These are phyloP conservation scores for Ceratocystis albifundus DNA, from an alignment of 2,329 filamentous ascomycete species.

Conservation along the genomic window DNA sequence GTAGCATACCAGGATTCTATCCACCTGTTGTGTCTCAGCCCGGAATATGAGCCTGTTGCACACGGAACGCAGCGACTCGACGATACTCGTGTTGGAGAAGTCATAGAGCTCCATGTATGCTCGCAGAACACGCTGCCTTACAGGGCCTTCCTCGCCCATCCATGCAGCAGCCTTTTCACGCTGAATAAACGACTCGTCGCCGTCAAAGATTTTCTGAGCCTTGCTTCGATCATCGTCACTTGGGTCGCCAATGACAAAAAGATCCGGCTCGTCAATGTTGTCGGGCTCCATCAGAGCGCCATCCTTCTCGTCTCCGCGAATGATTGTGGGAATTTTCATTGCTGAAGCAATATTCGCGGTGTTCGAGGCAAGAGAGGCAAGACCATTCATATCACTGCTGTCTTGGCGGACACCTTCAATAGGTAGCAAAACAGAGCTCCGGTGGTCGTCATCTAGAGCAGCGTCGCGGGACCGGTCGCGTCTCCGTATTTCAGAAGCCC, in stretches of 20 bases:
- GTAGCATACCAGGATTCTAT: slow-evolving; percentile 83
- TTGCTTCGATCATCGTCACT: slow-evolving; percentile 62
- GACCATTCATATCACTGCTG: slow-evolving; percentile 31
- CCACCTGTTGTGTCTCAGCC: slow-evolving; percentile 92
- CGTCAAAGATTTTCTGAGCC: slow-evolving; percentile 73
- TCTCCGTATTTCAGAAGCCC: slow-evolving; percentile 6
- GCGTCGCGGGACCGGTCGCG: not conserved
- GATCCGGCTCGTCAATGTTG: slow-evolving; percentile 45
- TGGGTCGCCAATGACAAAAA: slow-evolving; percentile 45
- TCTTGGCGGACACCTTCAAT: slow-evolving; percentile 33
- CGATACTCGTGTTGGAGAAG: slow-evolving; percentile 68
- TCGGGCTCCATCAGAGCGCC: slow-evolving; percentile 31
- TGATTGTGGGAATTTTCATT: slow-evolving; percentile 31
- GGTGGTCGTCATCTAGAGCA: slow-evolving; percentile 30
- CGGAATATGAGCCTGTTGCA: slow-evolving; percentile 73
- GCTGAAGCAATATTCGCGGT: slow-evolving; percentile 29
- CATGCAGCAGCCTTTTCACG: slow-evolving; percentile 75
- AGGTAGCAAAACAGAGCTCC: slow-evolving; percentile 35
- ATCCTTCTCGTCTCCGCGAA: slow-evolving; percentile 33
- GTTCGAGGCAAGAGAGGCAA: slow-evolving; percentile 31
- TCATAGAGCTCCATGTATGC: slow-evolving; percentile 93
- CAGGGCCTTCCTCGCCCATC: slow-evolving; percentile 64
- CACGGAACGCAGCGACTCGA: slow-evolving; percentile 64
- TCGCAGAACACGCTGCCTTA: slow-evolving; percentile 46
- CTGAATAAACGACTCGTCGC: slow-evolving; percentile 66